Conservation (phyloP, 2,329 filamentous ascomycete species). For the Colletotrichum cordylinicola region DNA sequence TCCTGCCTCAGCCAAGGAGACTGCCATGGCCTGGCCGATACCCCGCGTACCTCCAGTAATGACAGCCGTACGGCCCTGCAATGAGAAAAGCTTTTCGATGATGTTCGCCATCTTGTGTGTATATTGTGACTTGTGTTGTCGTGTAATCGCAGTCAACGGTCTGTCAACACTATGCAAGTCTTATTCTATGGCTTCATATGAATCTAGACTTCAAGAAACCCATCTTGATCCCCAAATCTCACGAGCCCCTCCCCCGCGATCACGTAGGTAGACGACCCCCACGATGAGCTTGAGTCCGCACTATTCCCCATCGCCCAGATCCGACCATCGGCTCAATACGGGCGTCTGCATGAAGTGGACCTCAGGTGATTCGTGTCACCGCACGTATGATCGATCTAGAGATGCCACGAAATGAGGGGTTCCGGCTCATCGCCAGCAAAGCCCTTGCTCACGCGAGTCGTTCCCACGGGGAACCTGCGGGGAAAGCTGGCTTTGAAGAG, state of each 20-base stretch:
- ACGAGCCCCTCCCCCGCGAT: neutral
- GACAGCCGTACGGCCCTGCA: slow-evolving; percentile 24
- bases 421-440: neutral
- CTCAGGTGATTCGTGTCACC: neutral
- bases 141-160: neutral
- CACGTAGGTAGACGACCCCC: neutral
- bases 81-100: slow-evolving; percentile 25
- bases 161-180: neutral
- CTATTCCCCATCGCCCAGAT: neutral
- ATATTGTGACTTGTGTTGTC: neutral
- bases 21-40: slow-evolving; percentile 28
- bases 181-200: neutral
- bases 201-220: neutral
- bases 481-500: neutral
- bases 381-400: neutral
- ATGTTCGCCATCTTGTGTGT: slow-evolving; percentile 11
- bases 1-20: slow-evolving; percentile 24
- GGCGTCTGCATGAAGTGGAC: neutral
- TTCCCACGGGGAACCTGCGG: neutral
- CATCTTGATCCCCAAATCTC: neutral
- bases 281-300: neutral
- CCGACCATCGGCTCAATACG: neutral
- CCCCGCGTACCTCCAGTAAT: slow-evolving; percentile 27
- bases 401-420: neutral
- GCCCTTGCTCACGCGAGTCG: neutral